phyloP scores from a whole-genome alignment of 1,284 basidiomycete genomes.

The Peniophora sp. region DNA sequence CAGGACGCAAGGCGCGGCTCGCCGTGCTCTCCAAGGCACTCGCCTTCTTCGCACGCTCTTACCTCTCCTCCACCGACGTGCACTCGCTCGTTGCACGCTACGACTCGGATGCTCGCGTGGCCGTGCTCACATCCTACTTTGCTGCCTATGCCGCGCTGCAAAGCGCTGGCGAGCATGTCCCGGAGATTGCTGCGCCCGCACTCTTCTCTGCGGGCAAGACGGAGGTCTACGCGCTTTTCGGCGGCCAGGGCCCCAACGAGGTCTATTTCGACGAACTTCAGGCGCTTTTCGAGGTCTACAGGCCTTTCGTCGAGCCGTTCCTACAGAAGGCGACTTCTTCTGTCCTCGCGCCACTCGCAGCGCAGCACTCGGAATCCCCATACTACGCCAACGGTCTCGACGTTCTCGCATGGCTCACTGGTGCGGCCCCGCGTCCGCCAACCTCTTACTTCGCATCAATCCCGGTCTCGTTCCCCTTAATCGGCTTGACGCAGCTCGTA shows the following conservation, averaged over 20 bases:
- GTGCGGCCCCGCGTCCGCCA: slow-evolving; percentile 63
- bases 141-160: slow-evolving; percentile 70
- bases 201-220: slow-evolving; percentile 72
- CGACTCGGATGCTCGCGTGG: slow-evolving; percentile 70
- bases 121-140: slow-evolving; percentile 79
- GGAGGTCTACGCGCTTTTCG: slow-evolving; percentile 89
- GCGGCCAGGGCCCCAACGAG: slow-evolving; percentile 98
- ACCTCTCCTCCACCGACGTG: slow-evolving; percentile 69
- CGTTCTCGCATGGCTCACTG: slow-evolving; percentile 79
- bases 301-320: slow-evolving; percentile 74
- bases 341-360: slow-evolving; percentile 71
- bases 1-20: slow-evolving; percentile 38
- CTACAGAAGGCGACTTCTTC: slow-evolving; percentile 57
- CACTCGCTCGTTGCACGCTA: slow-evolving; percentile 76
- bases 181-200: slow-evolving; percentile 61
- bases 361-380: slow-evolving; percentile 47
- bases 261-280: slow-evolving; percentile 97
- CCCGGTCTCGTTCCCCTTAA: slow-evolving; percentile 92
- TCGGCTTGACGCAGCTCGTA: slow-evolving; percentile 91
- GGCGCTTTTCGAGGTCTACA: slow-evolving; percentile 85
- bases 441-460: slow-evolving; percentile 88
- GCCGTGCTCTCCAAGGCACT: slow-evolving; percentile 69
- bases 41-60: slow-evolving; percentile 71
- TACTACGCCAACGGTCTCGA: slow-evolving; percentile 83
- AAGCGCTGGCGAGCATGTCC: slow-evolving; percentile 49